Percentiles rank a stretch among this genome's conserved stretches.
These are phyloP conservation scores for Neurospora sp. DNA, from an alignment of 495 filamentous ascomycete genomes.

Conservation along the genomic window DNA sequence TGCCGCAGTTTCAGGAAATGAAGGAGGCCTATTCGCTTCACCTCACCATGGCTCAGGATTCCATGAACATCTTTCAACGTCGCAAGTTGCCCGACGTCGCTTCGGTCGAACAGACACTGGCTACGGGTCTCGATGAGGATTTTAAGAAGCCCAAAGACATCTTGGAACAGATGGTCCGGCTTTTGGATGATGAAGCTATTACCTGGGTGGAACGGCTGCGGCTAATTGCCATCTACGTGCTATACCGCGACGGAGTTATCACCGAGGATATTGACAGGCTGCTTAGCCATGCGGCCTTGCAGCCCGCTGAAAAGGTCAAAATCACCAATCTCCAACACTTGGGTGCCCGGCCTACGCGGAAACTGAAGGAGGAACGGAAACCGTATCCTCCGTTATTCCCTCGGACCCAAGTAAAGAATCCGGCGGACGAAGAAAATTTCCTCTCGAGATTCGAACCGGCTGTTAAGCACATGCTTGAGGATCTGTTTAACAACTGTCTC, in stretches of 20 bases:
- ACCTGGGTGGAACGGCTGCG: slow-evolving; percentile 65
- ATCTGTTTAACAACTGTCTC: slow-evolving; percentile 54
- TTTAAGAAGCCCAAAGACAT: slow-evolving; percentile 82
- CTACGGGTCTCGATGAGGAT: slow-evolving; percentile 90
- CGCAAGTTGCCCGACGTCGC: slow-evolving; percentile 81
- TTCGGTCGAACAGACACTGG: slow-evolving; percentile 71
- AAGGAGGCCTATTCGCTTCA: slow-evolving; percentile 94
- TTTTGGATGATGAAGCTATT: slow-evolving; percentile 72
- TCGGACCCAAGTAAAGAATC: slow-evolving; percentile 39
- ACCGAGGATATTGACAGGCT: slow-evolving; percentile 76
- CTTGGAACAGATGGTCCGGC: slow-evolving; percentile 71
- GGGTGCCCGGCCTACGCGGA: slow-evolving; percentile 62
- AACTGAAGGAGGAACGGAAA: slow-evolving; percentile 65
- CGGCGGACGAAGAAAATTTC: slow-evolving; percentile 50
- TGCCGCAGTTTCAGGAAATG: slow-evolving; percentile 88
- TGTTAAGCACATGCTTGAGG: slow-evolving; percentile 73
- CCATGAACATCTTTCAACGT: slow-evolving; percentile 82
- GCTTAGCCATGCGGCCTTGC: slow-evolving; percentile 72
- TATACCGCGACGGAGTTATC: slow-evolving; percentile 83
- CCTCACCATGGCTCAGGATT: slow-evolving; percentile 94
- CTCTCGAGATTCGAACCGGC: slow-evolving; percentile 61
- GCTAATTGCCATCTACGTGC: slow-evolving; percentile 71
- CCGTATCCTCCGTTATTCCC: slow-evolving; percentile 57
- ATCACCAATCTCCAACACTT: slow-evolving; percentile 74
- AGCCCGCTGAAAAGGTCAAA: slow-evolving; percentile 53